Evolutionary conservation across 1,139 yeast species (phyloP).

Genomic region (Debaryomyces udenii): DNA sequence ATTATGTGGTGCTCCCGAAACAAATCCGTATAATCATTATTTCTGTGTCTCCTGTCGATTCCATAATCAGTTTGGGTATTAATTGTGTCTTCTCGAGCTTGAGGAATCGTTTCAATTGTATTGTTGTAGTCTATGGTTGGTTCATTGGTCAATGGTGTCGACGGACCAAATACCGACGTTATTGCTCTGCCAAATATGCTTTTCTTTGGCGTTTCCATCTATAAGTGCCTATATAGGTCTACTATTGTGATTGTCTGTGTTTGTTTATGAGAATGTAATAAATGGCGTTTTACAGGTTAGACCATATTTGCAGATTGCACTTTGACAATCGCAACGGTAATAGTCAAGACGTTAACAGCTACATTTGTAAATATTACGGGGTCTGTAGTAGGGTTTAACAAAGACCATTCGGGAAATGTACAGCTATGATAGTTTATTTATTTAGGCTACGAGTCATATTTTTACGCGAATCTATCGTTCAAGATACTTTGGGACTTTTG

Average conservation of each 20-base stretch:
- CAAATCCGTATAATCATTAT: constrained; percentile 11
- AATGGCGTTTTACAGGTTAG: constrained; percentile 1
- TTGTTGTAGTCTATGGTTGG: constrained; percentile 43
- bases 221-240: background rate
- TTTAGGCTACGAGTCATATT: too few species aligned
- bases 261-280: constrained; percentile 3
- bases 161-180: constrained; percentile 16
- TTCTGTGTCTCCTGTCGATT: background rate
- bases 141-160: constrained; percentile 34
- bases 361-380: too few species aligned
- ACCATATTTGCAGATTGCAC: constrained; percentile 1
- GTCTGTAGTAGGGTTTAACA: too few species aligned
- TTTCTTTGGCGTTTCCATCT: constrained; percentile 9
- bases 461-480: too few species aligned
- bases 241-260: constrained; percentile 5
- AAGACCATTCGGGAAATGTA: too few species aligned
- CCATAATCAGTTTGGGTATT: constrained; percentile 1
- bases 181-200: constrained; percentile 15
- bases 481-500: too few species aligned
- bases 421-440: too few species aligned
- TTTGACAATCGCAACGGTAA: too few species aligned
- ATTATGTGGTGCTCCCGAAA: constrained; percentile 12
- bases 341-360: too few species aligned
- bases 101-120: constrained; percentile 23
- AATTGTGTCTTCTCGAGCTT: constrained; percentile 7